phyloP scores from a whole-genome alignment of 768 basidiomycete genomes.

The Boletus patriciae region DNA sequence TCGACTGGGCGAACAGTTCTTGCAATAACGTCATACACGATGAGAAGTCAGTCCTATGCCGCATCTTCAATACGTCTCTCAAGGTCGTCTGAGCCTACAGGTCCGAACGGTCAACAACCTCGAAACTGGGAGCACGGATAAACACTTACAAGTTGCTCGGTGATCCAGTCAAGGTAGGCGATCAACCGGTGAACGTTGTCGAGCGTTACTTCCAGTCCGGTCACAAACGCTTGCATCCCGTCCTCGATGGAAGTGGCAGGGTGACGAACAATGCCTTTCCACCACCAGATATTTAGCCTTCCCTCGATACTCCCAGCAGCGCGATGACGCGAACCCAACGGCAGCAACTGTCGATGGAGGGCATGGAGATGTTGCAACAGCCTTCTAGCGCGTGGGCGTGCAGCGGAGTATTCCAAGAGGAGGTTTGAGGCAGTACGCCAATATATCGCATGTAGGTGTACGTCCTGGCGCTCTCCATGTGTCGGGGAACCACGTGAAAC shows the following conservation, averaged over 20 bases:
- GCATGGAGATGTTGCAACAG: constrained; percentile 17
- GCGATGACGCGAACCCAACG: background rate
- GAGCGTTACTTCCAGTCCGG: constrained; percentile 23
- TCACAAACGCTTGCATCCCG: constrained; percentile 11
- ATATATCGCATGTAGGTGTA: constrained; percentile 26
- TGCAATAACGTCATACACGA: constrained; percentile 19
- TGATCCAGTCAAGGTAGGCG: constrained; percentile 31
- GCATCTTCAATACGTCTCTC: constrained; percentile 10
- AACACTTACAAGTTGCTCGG: constrained; percentile 26
- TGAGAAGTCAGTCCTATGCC: constrained; percentile 9
- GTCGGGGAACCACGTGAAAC: background rate
- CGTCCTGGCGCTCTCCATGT: constrained; percentile 3
- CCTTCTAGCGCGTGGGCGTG: constrained; percentile 20
- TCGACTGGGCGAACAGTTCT: constrained; percentile 23
- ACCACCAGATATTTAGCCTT: constrained; percentile 1
- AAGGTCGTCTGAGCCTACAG: constrained; percentile 20
- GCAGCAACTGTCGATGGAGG: constrained; percentile 16
- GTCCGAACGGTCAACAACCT: constrained; percentile 4
- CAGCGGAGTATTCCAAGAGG: constrained; percentile 34
- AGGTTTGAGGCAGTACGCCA: constrained; percentile 33
- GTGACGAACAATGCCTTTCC: constrained; percentile 5
- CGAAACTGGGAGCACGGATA: background rate
- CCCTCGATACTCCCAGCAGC: background rate
- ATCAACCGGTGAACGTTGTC: constrained; percentile 20
- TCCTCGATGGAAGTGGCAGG: constrained; percentile 7